A percentile compares a stretch with the other conserved stretches of the same genome.
Conservation (phyloP, 306 rosid species). For the Vachellia collinsii region DNA sequence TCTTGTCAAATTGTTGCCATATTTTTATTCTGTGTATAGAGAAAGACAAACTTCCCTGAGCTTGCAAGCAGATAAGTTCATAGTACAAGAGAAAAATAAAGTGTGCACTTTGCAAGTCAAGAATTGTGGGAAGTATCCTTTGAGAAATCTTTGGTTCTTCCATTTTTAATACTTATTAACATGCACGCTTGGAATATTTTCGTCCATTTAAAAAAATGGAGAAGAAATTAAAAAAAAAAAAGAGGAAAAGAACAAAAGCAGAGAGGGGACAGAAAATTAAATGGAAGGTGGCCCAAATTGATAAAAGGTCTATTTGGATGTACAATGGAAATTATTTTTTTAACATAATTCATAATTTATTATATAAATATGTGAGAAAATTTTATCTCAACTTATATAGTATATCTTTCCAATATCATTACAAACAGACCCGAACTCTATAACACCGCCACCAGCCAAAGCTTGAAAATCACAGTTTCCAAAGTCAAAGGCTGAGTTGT, state of each 20-base stretch:
- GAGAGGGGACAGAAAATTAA: constrained; percentile 4
- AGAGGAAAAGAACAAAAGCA: not conserved
- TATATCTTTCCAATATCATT: too few species aligned
- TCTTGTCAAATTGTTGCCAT: not conserved
- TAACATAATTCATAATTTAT: too few species aligned
- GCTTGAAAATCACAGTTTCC: not conserved
- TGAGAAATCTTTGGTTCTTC: not conserved
- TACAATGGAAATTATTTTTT: too few species aligned
- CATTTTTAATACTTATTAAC: not conserved
- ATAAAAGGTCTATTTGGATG: too few species aligned
- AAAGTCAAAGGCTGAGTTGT: constrained; percentile 40
- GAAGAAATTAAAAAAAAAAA: not conserved
- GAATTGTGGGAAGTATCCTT: not conserved
- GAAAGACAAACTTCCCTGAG: not conserved
- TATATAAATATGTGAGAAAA: too few species aligned
- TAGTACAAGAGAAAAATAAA: not conserved
- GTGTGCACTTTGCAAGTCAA: not conserved
- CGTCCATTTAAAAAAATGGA: not conserved
- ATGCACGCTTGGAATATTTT: not conserved
- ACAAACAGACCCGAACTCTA: not conserved
- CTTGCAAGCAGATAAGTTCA: not conserved
- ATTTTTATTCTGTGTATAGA: not conserved
- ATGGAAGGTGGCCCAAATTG: constrained; percentile 6
- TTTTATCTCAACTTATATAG: too few species aligned
- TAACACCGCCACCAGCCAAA: not conserved